Percentiles rank a stretch among this genome's conserved stretches.
Conservation (phyloP, 208 protist species). For the Blastocrithidia nonstop region DNA sequence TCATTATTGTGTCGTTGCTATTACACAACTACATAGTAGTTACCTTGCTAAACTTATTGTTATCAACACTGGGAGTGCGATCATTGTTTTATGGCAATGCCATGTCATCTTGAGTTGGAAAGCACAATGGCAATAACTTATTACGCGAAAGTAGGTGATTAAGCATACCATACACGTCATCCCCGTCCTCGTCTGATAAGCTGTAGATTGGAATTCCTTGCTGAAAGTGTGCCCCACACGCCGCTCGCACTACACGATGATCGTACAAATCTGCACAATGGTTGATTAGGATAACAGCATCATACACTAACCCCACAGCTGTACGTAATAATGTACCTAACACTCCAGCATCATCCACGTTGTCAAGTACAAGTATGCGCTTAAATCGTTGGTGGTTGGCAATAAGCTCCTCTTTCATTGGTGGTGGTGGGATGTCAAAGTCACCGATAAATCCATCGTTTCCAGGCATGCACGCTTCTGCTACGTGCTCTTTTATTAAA, state of each 20-base stretch:
- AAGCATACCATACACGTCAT: slow-evolving; percentile 73
- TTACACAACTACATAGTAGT: neutral
- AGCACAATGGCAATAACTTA: slow-evolving; percentile 59
- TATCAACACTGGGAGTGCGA: slow-evolving; percentile 1
- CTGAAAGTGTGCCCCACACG: slow-evolving; percentile 79
- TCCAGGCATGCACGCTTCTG: slow-evolving; percentile 34
- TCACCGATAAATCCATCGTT: slow-evolving; percentile 82
- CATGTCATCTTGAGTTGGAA: slow-evolving; percentile 26
- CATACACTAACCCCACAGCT: slow-evolving; percentile 73
- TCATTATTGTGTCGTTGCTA: neutral
- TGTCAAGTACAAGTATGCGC: slow-evolving; percentile 81
- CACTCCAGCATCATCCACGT: slow-evolving; percentile 69
- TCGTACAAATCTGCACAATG: slow-evolving; percentile 85
- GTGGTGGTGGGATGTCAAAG: slow-evolving; percentile 64
- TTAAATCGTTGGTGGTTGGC: slow-evolving; percentile 70
- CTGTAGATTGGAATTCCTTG: slow-evolving; percentile 64
- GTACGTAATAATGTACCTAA: slow-evolving; percentile 72
- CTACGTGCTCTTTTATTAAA: slow-evolving; percentile 25
- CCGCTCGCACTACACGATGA: slow-evolving; percentile 69
- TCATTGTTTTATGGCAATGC: neutral
- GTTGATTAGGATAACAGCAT: slow-evolving; percentile 70
- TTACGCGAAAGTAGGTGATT: slow-evolving; percentile 74
- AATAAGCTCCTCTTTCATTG: slow-evolving; percentile 73
- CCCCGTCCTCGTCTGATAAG: slow-evolving; percentile 72
- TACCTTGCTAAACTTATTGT: neutral